Evolutionary conservation across 106 monocot genomes (phyloP), one percentile per base, ranked within the genome.

Genomic region (Ottelia alismoides): DNA sequence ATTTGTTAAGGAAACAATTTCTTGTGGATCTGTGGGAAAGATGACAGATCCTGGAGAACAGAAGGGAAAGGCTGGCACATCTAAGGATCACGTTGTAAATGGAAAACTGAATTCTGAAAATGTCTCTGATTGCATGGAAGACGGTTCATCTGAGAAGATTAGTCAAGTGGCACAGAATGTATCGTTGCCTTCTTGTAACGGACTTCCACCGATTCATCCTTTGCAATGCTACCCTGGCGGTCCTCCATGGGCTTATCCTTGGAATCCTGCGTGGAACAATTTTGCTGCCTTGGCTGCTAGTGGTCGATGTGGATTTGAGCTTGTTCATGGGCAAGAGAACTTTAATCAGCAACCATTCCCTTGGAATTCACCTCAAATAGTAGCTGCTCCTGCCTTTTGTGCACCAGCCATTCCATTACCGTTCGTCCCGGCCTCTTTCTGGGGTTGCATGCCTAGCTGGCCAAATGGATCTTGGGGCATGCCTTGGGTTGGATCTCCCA

Each of bases 171-270:
- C 30, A 14, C 27, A 55, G 45, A 31, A 22, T 11, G 26, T 20
- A 20, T 17, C 2, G 0, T 20, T 26, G 14, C 59, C 20, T 49
- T 61, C 35, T 47, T 67, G 58, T 44, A 75, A 71, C 58, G 62
- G 52, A 20, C 20, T 54, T 16, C 18, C 20, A 27, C 55, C 55
- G 10, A 30, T 56, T 12, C 50, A 56, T 43, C 68, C 31, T 10
- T 35, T 72, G 19, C 69, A 56, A 14, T 66, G 54, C 47, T 63
- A 58, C 53, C 47, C 64, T 21, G 77, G 72, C 17, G n/a, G n/a
- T n/a, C 67, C 87, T 50, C 76, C 88, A 25, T 82, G 81, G 75
- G 54, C 76, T 40, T 81, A 74, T n/a, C 73, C 76, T 44, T 82
- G 69, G 77, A 51, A 35, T 28, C 30, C 53, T 3, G 54, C 29